A percentile compares a stretch with the other conserved stretches of the same genome.
Conservation (phyloP, 1,284 basidiomycete genomes). For the Ceratorhiza oryzae-sativae region DNA sequence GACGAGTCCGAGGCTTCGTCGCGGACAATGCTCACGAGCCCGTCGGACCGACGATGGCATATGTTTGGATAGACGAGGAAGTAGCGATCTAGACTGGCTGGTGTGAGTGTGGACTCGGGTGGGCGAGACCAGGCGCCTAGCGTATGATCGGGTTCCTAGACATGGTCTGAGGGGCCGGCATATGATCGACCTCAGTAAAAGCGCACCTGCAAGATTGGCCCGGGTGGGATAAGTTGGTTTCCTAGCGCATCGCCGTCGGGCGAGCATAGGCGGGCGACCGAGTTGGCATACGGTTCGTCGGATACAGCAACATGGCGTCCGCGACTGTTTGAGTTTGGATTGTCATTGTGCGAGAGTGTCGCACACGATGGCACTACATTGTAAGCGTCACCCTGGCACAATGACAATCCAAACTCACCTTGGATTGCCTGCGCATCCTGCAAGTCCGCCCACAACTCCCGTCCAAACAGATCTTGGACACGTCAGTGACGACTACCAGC, state of each 20-base stretch:
- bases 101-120: not conserved
- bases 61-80: not conserved
- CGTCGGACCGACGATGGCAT: not conserved
- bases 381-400: not conserved
- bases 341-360: not conserved
- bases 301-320: not conserved
- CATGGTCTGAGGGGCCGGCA: too few relatives aligned
- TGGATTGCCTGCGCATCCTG: not conserved
- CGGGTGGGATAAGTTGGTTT: not conserved
- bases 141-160: too few relatives aligned
- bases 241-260: not conserved
- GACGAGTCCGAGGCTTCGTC: too few relatives aligned
- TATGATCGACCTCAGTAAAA: too few relatives aligned
- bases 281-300: not conserved
- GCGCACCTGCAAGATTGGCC: not conserved
- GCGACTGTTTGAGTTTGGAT: conserved; percentile 11
- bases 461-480: not conserved
- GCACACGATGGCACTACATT: not conserved
- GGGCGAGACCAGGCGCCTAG: not conserved
- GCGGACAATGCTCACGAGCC: not conserved
- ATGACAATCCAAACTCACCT: conserved; percentile 30
- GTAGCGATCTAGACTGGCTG: not conserved
- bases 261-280: not conserved
- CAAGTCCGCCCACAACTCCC: too few relatives aligned
- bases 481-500: too few relatives aligned